Evolutionary conservation across 257 asterid genomes (phyloP), one percentile per base, ranked within the genome.

Genomic region (Leonotis leonurus): DNA sequence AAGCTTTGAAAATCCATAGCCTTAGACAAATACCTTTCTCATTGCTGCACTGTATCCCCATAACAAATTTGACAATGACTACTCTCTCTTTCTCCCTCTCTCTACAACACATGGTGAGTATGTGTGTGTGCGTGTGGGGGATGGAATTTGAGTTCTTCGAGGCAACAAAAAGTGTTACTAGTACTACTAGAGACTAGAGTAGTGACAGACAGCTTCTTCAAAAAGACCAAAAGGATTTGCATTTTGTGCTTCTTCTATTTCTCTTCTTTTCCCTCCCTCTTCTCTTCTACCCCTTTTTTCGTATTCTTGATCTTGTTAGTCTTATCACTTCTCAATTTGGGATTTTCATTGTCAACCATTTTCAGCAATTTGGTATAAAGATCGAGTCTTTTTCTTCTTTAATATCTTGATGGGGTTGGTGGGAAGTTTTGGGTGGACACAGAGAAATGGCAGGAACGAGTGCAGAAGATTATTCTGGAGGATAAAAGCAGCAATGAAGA

Each of bases 91-190:
- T 70, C 71, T 65, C 36, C 36, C 20, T 20, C 54, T 6, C 54
- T 45, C 62, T 0, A 39, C 11, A 62, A 62, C 60, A 51, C 0
- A 12, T 65, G 48, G 60, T 30, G 14, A 16, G 36, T 7, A 60
- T 67, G 40, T 46, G 51, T 32, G 6, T 11, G 73, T 57, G 64
- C 65, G 57, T 69, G 64, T 68, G 68, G 67, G 71, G 48, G 76
- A 75, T 78, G 85, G 92, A 86, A 86, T 86, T 81, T 80, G 83
- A 83, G 70, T 72, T 48, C 25, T 75, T 80, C 91, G 60, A 78
- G 73, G 83, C 81, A 60, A 62, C 7, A 32, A 36, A 64, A 56
- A 70, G 25, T 4, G 0, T 20, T 63, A 35, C 29, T 48, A n/a
- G n/a, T n/a, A n/a, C n/a, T n/a, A n/a, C n/a, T n/a, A n/a, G n/a